Percentiles rank a stretch among this genome's conserved stretches.
phyloP scores from a whole-genome alignment of 495 filamentous ascomycete species.

The Aspergillus diversus region DNA sequence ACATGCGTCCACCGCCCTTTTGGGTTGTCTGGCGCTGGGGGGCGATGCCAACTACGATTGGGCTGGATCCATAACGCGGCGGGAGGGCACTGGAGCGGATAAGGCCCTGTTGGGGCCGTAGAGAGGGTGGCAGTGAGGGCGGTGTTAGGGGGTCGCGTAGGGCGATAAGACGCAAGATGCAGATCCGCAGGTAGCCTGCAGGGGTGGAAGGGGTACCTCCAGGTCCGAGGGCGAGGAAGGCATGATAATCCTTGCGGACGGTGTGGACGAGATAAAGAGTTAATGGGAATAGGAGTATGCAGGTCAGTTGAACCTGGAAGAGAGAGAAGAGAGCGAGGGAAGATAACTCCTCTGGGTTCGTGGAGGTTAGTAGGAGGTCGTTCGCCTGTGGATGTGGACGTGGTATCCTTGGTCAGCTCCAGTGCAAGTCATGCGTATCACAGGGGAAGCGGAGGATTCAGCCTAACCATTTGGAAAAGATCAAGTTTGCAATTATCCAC shows the following conservation, averaged over 20 bases:
- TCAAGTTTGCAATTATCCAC: no score
- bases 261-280: slow-evolving; percentile 56
- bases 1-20: slow-evolving; percentile 53
- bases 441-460: no score
- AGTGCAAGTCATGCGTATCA: neutral
- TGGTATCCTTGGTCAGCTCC: neutral
- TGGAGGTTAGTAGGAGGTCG: neutral
- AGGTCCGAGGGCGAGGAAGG: slow-evolving; percentile 76
- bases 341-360: neutral
- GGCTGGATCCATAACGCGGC: slow-evolving; percentile 62
- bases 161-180: slow-evolving; percentile 54
- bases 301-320: slow-evolving; percentile 10
- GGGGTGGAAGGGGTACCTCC: slow-evolving; percentile 80
- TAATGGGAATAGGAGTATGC: slow-evolving; percentile 37
- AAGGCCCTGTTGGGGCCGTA: slow-evolving; percentile 49
- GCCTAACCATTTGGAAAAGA: no score
- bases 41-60: slow-evolving; percentile 71
- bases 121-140: slow-evolving; percentile 32
- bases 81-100: slow-evolving; percentile 53
- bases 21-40: slow-evolving; percentile 80
- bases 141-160: slow-evolving; percentile 41
- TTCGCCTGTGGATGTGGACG: neutral
- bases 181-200: slow-evolving; percentile 71
- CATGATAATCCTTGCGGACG: slow-evolving; percentile 73
- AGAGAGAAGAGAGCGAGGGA: slow-evolving; percentile 7